A percentile compares a stretch with the other conserved stretches of the same genome.
Conservation (phyloP, 768 basidiomycete genomes). For the Cystoderma amianthinum region DNA sequence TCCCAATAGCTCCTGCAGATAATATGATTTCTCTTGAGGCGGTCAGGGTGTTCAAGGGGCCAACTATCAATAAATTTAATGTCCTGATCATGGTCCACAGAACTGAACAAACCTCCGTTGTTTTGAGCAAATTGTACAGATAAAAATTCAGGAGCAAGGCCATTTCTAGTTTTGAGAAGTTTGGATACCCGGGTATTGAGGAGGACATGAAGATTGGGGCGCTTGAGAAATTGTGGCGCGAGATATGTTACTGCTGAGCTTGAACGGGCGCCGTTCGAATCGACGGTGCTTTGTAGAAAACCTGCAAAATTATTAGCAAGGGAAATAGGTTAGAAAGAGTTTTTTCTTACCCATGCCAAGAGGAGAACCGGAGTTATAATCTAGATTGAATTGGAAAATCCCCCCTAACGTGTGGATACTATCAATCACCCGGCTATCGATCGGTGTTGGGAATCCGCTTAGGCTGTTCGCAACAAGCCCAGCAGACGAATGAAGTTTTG, state of each 20-base stretch:
- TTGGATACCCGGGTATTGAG: constrained; percentile 11
- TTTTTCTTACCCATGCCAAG: constrained; percentile 24
- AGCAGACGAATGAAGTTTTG: constrained; percentile 16
- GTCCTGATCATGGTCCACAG: neutral
- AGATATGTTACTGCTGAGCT: constrained; percentile 20
- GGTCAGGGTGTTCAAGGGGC: constrained; percentile 21
- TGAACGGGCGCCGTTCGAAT: constrained; percentile 11
- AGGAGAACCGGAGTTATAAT: constrained; percentile 24
- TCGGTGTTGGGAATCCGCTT: constrained; percentile 13
- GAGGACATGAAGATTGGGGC: constrained; percentile 18
- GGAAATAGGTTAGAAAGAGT: neutral
- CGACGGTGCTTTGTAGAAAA: constrained; percentile 13
- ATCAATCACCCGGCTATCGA: constrained; percentile 17
- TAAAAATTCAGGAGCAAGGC: neutral
- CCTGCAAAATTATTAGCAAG: constrained; percentile 6
- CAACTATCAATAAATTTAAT: constrained; percentile 2
- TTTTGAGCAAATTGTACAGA: constrained; percentile 3
- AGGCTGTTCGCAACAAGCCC: constrained; percentile 19
- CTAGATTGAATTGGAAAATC: constrained; percentile 28
- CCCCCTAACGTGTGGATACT: constrained; percentile 15
- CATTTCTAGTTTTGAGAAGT: constrained; percentile 5
- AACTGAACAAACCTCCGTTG: neutral
- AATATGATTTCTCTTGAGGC: constrained; percentile 46
- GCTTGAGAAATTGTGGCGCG: constrained; percentile 10
- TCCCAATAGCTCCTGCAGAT: constrained; percentile 15